Base-by-base conservation (phyloP, 2,329 filamentous ascomycete genomes). In the Cytospora schulzeri region DNA sequence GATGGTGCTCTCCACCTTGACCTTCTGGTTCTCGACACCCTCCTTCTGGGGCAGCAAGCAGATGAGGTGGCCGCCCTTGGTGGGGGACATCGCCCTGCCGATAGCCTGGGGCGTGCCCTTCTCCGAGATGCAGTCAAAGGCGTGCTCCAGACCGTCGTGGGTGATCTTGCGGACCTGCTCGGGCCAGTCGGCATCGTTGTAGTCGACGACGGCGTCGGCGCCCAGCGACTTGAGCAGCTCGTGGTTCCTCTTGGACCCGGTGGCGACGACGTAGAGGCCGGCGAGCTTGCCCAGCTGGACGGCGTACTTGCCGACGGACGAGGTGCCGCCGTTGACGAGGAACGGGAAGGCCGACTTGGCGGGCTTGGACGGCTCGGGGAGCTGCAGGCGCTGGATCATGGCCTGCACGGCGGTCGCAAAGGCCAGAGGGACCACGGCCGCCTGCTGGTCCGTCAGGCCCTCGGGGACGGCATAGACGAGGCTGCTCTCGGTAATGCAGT, bases 101-200 rank as follows among this genome's bases (percentile, higher is more conserved):
- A 73, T 64, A 9, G 64, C 62, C 35, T 69, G 59, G 4, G 66
- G 68, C 3, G 73, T 71, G 33, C 68, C 71, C 22, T 68, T 67
- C 64, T 74, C 71, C 1, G 68, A 51, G 28, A 76, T 69, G 66
- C 70, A 72, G 66, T 75, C 74, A 28, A 75, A 69, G 0, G 71
- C 73, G 52, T 73, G 66, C 65, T 70, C 65, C 9, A 76, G 70
- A 0, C 83, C 83, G 68, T 88, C 86, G 0, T 87, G 87, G 5
- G 84, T 87, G 48, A 92, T 71, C 68, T 83, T 83, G 76, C 88
- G 88, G 29, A 92, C 88, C 68, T 86, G 76, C 5, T 77, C 77
- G 19, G 57, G 61, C 64, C 64, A 66, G 61, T 64, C 64, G 55
- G 50, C 55, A 7, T 66, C 80, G 26, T 38, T 57, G 45, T 69